Percentiles rank a stretch among this genome's conserved stretches.
Evolutionary conservation across 495 filamentous ascomycete species (phyloP).

Genomic region (Podospora pseudocomata): DNA sequence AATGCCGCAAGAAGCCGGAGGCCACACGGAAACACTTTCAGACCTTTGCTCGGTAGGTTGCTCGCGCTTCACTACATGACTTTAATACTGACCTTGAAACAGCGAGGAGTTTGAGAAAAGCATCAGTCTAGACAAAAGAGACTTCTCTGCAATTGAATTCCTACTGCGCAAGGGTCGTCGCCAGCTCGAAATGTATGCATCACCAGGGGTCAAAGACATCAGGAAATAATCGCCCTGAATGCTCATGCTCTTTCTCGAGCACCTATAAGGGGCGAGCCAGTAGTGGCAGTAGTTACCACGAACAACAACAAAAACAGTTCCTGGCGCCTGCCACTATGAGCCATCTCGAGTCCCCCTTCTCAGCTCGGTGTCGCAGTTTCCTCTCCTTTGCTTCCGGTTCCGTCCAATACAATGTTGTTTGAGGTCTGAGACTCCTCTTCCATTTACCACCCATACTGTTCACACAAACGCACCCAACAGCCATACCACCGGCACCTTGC

Average conservation of each 20-base stretch:
- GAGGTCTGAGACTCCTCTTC: background rate
- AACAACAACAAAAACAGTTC: background rate
- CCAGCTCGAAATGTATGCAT: conserved; percentile 81
- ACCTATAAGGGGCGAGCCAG: background rate
- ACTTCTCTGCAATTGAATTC: conserved; percentile 86
- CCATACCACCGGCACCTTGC: background rate
- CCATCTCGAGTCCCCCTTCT: background rate
- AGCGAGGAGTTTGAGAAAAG: conserved; percentile 78
- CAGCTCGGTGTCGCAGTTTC: background rate
- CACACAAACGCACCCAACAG: background rate
- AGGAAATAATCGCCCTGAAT: conserved; percentile 22
- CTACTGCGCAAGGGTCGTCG: conserved; percentile 77
- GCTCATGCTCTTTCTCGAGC: too few species aligned
- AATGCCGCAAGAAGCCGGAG: conserved; percentile 72
- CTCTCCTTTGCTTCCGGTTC: background rate
- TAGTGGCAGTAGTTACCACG: background rate
- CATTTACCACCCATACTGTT: background rate
- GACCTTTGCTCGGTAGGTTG: conserved; percentile 36
- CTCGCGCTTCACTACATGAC: background rate
- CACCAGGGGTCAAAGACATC: conserved; percentile 81
- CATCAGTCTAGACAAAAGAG: conserved; percentile 70
- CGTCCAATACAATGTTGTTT: background rate
- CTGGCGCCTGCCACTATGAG: background rate
- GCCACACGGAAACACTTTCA: conserved; percentile 41
- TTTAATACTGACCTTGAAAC: conserved; percentile 12